phyloP scores from a whole-genome alignment of 2,329 filamentous ascomycete species.

The Xylariaceae sp. region DNA sequence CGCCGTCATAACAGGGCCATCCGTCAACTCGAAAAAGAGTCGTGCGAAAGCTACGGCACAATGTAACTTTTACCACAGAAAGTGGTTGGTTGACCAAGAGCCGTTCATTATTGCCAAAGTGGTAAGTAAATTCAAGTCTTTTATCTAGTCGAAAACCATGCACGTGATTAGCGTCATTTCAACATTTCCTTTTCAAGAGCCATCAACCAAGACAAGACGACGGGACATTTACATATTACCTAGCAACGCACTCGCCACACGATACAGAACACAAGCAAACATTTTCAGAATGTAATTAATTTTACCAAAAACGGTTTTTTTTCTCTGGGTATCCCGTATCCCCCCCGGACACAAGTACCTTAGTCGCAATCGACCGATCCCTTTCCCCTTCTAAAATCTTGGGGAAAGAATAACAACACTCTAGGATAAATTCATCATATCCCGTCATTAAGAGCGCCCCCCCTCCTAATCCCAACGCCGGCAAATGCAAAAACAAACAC shows the following conservation, averaged over 20 bases:
- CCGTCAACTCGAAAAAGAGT: background rate
- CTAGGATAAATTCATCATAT: slow-evolving; percentile 14
- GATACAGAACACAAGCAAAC: background rate
- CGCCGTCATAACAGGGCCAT: slow-evolving; percentile 15
- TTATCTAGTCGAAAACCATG: slow-evolving; percentile 1
- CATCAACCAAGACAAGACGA: background rate
- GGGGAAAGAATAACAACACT: too few species aligned
- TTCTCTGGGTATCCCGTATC: slow-evolving; percentile 13
- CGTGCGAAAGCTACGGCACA: background rate
- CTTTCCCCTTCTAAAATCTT: slow-evolving; percentile 7
- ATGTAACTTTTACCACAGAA: background rate
- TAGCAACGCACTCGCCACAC: background rate
- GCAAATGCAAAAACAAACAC: slow-evolving; percentile 23
- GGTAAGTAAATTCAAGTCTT: background rate
- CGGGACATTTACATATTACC: background rate
- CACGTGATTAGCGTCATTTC: slow-evolving; percentile 22
- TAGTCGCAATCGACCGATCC: slow-evolving; percentile 4
- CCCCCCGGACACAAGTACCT: slow-evolving; percentile 1
- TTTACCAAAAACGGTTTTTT: slow-evolving; percentile 11
- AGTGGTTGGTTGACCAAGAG: background rate
- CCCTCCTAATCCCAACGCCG: slow-evolving; percentile 22
- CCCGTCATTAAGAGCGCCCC: slow-evolving; percentile 15
- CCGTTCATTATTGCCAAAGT: background rate
- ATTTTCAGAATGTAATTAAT: background rate
- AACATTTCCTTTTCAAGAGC: background rate